Evolutionary conservation across 2,329 filamentous ascomycete species (phyloP), one percentile per base, ranked within the genome.

Genomic region (Trichophyton verrucosum): DNA sequence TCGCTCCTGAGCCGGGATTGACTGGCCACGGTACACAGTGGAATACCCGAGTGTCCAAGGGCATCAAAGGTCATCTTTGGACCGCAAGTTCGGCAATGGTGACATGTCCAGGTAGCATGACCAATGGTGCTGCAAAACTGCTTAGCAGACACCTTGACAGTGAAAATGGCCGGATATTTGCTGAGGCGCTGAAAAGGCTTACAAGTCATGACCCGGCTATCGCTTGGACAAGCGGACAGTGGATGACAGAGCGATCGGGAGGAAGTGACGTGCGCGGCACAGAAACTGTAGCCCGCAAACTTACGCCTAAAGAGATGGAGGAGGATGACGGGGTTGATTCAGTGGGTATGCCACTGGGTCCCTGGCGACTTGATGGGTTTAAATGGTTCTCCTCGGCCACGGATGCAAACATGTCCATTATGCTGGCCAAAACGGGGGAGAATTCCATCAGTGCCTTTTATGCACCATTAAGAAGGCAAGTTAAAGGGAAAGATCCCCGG

Each of bases 171-270:
- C 49, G 57, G 7, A 59, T 68, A 47, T 67, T 67, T 57, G 51
- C 61, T 3, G 61, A 65, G 47, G 65, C 66, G 7, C 59, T 65
- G 47, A 62, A 59, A 42, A 66, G 63, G 40, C 73, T 88, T 2
- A 81, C 75, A 1, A 82, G 80, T 3, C 75, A 80, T 3, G 77
- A 86, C 59, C 73, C 76, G 13, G 20, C 40, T 42, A 27, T 55
- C 30, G 61, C 64, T 9, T 89, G 86, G 86, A 89, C 86, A 0
- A 86, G 82, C 46, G 86, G 86, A 0, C 86, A 89, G 69, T 89
- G 87, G 86, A 89, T 89, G 86, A 89, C 86, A 0, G 86, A 89
- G 66, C 78, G 86, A 1, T 78, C 79, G 0, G 86, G 86, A 1
- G 86, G 86, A 0, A 87, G 84, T 64, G 86, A 89, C 66, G 84